Conservation (phyloP, 169 alveolate species). For the Eimeria praecox region DNA sequence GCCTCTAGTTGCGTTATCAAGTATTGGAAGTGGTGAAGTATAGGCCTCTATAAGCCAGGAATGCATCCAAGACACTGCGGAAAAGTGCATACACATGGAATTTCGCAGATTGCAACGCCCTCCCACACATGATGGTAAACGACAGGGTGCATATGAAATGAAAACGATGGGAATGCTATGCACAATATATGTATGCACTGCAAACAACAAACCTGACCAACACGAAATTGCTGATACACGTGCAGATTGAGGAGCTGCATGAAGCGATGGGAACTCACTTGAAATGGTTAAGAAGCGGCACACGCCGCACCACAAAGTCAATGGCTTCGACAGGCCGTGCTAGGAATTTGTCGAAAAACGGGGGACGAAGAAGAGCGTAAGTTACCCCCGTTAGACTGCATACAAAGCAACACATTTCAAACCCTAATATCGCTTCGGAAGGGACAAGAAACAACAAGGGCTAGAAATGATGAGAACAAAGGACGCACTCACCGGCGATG, state of each 20-base stretch:
- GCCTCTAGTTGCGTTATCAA: not conserved
- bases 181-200: not conserved
- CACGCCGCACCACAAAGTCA: conserved; percentile 67
- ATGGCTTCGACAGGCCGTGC: conserved; percentile 74
- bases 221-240: not conserved
- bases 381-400: conserved; percentile 69
- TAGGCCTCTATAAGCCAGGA: conserved; percentile 57
- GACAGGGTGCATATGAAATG: not conserved
- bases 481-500: conserved; percentile 60
- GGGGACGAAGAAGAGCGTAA: conserved; percentile 60
- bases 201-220: not conserved
- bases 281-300: conserved; percentile 72
- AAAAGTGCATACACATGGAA: not conserved
- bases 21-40: conserved; percentile 73
- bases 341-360: conserved; percentile 71
- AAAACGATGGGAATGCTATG: not conserved
- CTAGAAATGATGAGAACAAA: not conserved
- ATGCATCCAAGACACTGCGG: conserved; percentile 61
- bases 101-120: not conserved
- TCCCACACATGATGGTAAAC: not conserved
- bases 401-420: not conserved
- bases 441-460: too few relatives aligned
- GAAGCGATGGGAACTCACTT: conserved; percentile 16
- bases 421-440: not conserved
- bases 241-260: not conserved